Conservation (phyloP, 352 stramenopile species). For the Globisporangium canariense region DNA sequence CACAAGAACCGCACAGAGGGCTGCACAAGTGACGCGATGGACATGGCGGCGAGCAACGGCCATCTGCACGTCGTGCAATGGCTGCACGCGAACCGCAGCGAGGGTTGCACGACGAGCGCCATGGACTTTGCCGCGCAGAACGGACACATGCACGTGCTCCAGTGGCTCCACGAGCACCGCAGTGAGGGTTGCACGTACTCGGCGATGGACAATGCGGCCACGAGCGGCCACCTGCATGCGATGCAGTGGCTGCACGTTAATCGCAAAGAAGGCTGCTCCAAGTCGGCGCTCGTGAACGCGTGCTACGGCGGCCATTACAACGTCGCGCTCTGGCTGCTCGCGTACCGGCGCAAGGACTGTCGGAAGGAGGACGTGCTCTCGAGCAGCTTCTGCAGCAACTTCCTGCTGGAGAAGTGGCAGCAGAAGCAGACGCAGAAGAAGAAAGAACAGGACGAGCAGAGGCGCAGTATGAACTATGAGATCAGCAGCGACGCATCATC, state of each 20-base stretch:
- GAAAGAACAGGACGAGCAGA: not conserved
- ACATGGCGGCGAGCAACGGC: slow-evolving; percentile 28
- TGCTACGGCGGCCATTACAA: slow-evolving; percentile 46
- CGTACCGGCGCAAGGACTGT: slow-evolving; percentile 11
- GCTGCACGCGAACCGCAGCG: slow-evolving; percentile 26
- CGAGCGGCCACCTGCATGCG: slow-evolving; percentile 29
- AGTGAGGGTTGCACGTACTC: slow-evolving; percentile 37
- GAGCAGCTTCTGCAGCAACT: slow-evolving; percentile 7
- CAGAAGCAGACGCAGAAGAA: not conserved
- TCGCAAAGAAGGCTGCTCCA: slow-evolving; percentile 60
- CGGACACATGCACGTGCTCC: slow-evolving; percentile 30
- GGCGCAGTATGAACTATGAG: not conserved
- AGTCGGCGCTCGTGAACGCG: slow-evolving; percentile 64
- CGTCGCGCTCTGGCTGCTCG: slow-evolving; percentile 53
- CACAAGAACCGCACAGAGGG: slow-evolving; percentile 28
- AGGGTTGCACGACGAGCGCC: slow-evolving; percentile 27
- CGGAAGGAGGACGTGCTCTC: slow-evolving; percentile 14
- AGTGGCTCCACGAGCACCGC: slow-evolving; percentile 30
- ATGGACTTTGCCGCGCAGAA: slow-evolving; percentile 30
- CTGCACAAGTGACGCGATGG: slow-evolving; percentile 33
- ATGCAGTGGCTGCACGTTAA: slow-evolving; percentile 54
- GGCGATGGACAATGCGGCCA: slow-evolving; percentile 39
- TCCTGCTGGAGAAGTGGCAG: slow-evolving; percentile 12
- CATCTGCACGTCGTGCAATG: slow-evolving; percentile 30
- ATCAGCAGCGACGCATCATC: not conserved